Conservation (phyloP, 2,329 filamentous ascomycete species). For the Aspergillus piperis region DNA sequence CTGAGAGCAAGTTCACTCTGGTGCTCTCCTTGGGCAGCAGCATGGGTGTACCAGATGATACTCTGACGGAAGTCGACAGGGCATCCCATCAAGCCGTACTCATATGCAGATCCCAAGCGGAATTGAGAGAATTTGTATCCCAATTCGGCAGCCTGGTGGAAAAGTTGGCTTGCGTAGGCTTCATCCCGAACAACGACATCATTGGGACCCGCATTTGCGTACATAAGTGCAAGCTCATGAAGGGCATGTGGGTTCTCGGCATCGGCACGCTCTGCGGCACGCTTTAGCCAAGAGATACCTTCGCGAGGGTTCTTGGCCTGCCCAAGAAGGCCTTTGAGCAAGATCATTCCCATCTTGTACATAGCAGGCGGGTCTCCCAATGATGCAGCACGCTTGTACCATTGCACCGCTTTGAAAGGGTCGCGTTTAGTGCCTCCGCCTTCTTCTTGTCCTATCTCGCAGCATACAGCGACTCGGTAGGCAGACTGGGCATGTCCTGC, state of each 20-base stretch:
- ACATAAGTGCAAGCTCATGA: slow-evolving; percentile 74
- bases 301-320: slow-evolving; percentile 80
- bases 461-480: slow-evolving; percentile 94
- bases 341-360: slow-evolving; percentile 98
- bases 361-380: slow-evolving; percentile 90
- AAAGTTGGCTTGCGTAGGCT: slow-evolving; percentile 75
- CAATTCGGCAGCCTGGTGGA: slow-evolving; percentile 79
- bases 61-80: slow-evolving; percentile 79
- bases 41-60: slow-evolving; percentile 91
- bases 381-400: slow-evolving; percentile 92
- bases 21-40: slow-evolving; percentile 90
- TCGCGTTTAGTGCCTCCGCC: slow-evolving; percentile 91
- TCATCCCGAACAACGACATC: slow-evolving; percentile 81
- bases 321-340: slow-evolving; percentile 89
- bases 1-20: slow-evolving; percentile 82
- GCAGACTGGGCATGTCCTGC: slow-evolving; percentile 81
- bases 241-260: slow-evolving; percentile 90
- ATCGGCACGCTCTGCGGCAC: slow-evolving; percentile 85
- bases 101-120: slow-evolving; percentile 81
- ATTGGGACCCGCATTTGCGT: slow-evolving; percentile 59
- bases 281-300: slow-evolving; percentile 88
- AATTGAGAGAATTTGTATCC: slow-evolving; percentile 97
- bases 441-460: slow-evolving; percentile 92
- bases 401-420: slow-evolving; percentile 91
- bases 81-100: slow-evolving; percentile 83